phyloP scores from a whole-genome alignment of 1,139 yeast species.

The Taphrina confusa region DNA sequence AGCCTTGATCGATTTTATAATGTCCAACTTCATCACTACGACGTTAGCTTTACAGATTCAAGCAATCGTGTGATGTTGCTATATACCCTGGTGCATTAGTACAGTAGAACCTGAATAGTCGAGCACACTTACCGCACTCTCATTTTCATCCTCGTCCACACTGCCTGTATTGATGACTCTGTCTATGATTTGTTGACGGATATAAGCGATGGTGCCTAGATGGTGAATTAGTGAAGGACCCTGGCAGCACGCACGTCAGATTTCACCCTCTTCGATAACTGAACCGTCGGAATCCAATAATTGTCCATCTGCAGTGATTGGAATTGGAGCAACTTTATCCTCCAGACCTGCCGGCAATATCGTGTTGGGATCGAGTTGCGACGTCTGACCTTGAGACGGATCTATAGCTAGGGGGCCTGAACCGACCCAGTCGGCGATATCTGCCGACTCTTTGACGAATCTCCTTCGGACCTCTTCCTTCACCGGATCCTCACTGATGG shows the following conservation, averaged over 20 bases:
- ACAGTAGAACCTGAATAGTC: no score
- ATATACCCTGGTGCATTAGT: no score
- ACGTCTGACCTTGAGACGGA: no score
- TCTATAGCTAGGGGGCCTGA: no score
- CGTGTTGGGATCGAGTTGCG: conserved; percentile 22
- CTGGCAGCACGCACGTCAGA: no score
- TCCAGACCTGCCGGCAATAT: conserved; percentile 22
- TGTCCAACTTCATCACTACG: conserved; percentile 26
- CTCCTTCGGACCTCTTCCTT: conserved; percentile 7
- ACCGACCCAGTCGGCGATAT: conserved; percentile 20
- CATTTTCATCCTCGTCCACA: conserved; percentile 26
- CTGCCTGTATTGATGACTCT: conserved; percentile 28
- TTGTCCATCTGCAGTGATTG: conserved; percentile 7
- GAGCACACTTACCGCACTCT: conserved; percentile 18
- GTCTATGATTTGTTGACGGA: conserved; percentile 31
- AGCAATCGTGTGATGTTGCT: no score
- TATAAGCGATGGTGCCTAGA: conserved; percentile 25
- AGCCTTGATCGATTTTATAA: conserved; percentile 32
- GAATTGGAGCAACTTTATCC: neutral
- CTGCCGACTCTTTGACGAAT: conserved; percentile 21
- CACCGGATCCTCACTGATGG: conserved; percentile 24
- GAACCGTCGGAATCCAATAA: conserved; percentile 25
- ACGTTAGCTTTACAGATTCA: neutral
- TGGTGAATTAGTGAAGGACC: no score
- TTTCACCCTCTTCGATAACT: conserved; percentile 21